Conservation (phyloP, 768 basidiomycete genomes). For the Dacryopinax spathularia region DNA sequence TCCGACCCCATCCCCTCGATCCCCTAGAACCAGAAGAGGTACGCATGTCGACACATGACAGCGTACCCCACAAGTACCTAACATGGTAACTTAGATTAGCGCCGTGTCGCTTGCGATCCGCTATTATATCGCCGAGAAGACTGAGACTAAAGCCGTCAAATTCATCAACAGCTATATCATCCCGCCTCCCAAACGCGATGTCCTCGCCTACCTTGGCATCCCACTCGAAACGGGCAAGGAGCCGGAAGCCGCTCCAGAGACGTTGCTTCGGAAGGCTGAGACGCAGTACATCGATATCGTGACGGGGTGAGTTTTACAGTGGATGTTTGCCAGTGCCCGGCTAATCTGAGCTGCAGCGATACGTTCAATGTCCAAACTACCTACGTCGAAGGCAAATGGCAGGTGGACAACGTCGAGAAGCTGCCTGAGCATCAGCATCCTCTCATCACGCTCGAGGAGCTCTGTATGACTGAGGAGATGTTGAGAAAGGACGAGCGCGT, state of each 20-base stretch:
- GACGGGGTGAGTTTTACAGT: slow-evolving; percentile 36
- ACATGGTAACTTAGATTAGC: slow-evolving; percentile 35
- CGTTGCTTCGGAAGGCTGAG: slow-evolving; percentile 58
- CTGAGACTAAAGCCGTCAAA: slow-evolving; percentile 48
- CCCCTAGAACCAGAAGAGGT: slow-evolving; percentile 55
- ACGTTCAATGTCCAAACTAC: slow-evolving; percentile 25
- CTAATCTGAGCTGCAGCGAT: neutral
- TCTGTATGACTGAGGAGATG: slow-evolving; percentile 55
- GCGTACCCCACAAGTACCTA: neutral
- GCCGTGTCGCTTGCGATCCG: slow-evolving; percentile 45
- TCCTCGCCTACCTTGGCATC: slow-evolving; percentile 67
- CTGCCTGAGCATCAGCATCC: slow-evolving; percentile 60
- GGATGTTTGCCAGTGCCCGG: neutral
- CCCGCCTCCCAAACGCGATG: slow-evolving; percentile 58
- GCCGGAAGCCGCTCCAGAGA: slow-evolving; percentile 34
- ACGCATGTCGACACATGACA: neutral
- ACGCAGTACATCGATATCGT: slow-evolving; percentile 62
- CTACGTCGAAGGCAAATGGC: slow-evolving; percentile 42
- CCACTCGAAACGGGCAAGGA: slow-evolving; percentile 45
- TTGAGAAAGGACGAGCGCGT: slow-evolving; percentile 54
- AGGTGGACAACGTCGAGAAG: slow-evolving; percentile 42
- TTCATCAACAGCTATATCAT: slow-evolving; percentile 56
- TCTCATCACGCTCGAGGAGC: slow-evolving; percentile 72
- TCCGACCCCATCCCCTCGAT: slow-evolving; percentile 43
- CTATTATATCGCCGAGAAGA: slow-evolving; percentile 44